Evolutionary conservation across 805 yeast species (phyloP).

Genomic region (Citeromyces nyonsensis): DNA sequence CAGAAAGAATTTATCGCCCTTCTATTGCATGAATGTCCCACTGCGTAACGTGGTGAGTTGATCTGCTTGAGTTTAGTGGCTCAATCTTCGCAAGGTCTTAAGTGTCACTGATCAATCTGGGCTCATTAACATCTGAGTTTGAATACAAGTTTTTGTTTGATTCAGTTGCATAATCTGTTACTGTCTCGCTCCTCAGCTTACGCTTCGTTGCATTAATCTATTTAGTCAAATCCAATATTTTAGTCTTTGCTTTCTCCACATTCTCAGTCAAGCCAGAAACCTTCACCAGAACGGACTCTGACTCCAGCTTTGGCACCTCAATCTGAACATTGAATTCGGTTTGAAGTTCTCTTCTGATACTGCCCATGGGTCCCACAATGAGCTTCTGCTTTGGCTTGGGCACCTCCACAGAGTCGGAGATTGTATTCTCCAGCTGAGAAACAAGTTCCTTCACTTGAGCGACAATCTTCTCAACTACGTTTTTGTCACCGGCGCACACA

Average conservation of each 20-base stretch:
- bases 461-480: constrained; percentile 54
- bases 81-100: no score
- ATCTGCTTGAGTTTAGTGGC: no score
- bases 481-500: constrained; percentile 60
- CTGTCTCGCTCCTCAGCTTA: no score
- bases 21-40: no score
- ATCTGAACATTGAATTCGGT: constrained; percentile 49
- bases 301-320: constrained; percentile 48
- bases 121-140: no score
- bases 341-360: constrained; percentile 57
- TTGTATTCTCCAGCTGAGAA: constrained; percentile 43
- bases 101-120: no score
- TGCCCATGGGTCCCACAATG: constrained; percentile 72
- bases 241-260: constrained; percentile 45
- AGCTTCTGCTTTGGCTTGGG: constrained; percentile 63
- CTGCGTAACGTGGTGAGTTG: no score
- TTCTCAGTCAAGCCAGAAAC: constrained; percentile 55
- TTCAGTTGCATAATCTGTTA: no score
- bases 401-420: constrained; percentile 34
- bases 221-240: constrained; percentile 42
- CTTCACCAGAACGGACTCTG: constrained; percentile 31
- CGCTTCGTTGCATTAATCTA: no score
- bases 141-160: no score
- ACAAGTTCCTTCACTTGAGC: constrained; percentile 49
- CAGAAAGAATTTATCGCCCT: no score